Percentiles rank a stretch among this genome's conserved stretches.
Conservation (phyloP, 2,329 filamentous ascomycete genomes). For the Lasiodiplodia gonubiensis region DNA sequence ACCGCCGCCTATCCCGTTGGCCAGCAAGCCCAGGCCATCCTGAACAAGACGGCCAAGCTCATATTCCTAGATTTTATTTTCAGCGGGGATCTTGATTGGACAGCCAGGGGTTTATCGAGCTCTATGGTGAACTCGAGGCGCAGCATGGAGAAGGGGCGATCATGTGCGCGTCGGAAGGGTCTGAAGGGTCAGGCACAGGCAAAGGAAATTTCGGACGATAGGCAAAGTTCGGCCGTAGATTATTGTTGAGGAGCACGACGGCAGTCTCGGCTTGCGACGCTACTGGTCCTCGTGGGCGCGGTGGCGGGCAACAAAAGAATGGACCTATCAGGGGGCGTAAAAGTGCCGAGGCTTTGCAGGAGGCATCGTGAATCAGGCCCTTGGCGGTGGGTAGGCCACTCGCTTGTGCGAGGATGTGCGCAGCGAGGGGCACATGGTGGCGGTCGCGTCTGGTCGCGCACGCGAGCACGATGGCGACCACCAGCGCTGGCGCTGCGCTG, state of each 20-base stretch:
- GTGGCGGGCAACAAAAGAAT: constrained; percentile 1
- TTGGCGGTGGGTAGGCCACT: constrained; percentile 7
- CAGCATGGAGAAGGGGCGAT: background rate
- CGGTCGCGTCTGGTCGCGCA: constrained; percentile 9
- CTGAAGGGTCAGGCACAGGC: constrained; percentile 3
- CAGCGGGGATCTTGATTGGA: background rate
- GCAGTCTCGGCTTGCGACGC: constrained; percentile 19
- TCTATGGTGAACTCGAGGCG: background rate
- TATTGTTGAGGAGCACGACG: constrained; percentile 24
- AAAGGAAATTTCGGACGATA: background rate
- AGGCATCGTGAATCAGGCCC: constrained; percentile 15
- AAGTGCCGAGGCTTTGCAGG: constrained; percentile 19
- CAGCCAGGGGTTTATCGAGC: background rate
- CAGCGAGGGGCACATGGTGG: constrained; percentile 7
- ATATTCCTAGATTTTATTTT: background rate
- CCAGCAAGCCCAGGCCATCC: constrained; percentile 57
- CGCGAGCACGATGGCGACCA: constrained; percentile 5
- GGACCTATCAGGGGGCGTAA: constrained; percentile 21
- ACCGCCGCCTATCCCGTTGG: constrained; percentile 61
- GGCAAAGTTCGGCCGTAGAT: constrained; percentile 24
- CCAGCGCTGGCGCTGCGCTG: constrained; percentile 13
- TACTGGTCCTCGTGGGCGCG: constrained; percentile 6
- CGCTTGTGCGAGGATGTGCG: constrained; percentile 16
- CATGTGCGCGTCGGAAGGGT: background rate
- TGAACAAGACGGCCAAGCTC: background rate